Conservation (phyloP, 2,329 filamentous ascomycete species). For the Fonsecaea monophora region DNA sequence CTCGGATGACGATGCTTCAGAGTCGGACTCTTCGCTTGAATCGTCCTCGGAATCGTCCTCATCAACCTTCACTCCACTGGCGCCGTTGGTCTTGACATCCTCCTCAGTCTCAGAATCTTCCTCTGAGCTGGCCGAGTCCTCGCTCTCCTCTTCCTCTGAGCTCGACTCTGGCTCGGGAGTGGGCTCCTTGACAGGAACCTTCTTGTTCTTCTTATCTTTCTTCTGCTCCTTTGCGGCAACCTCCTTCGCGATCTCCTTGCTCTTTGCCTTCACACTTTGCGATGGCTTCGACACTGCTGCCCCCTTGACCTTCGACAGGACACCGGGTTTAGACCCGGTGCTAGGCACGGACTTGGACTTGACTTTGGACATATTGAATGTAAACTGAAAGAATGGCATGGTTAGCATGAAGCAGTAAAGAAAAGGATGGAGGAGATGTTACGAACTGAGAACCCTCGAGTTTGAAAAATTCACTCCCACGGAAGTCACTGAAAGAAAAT, state of each 20-base stretch:
- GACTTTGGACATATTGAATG: slow-evolving; percentile 55
- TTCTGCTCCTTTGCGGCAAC: slow-evolving; percentile 51
- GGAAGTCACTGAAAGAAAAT: slow-evolving; percentile 12
- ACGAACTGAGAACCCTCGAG: slow-evolving; percentile 27
- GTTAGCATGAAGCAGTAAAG: slow-evolving; percentile 18
- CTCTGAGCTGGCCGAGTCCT: slow-evolving; percentile 42
- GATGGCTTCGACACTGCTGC: slow-evolving; percentile 54
- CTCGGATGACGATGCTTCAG: slow-evolving; percentile 42
- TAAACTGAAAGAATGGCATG: slow-evolving; percentile 22
- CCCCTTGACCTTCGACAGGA: slow-evolving; percentile 57
- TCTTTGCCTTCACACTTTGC: slow-evolving; percentile 53
- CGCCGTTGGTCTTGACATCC: slow-evolving; percentile 42
- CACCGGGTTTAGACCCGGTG: slow-evolving; percentile 48
- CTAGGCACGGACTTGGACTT: slow-evolving; percentile 52
- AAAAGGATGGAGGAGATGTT: slow-evolving; percentile 7
- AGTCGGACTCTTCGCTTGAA: slow-evolving; percentile 43
- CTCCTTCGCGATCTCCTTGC: slow-evolving; percentile 53
- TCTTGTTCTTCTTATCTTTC: slow-evolving; percentile 50
- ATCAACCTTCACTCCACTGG: slow-evolving; percentile 28
- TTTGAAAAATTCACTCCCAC: slow-evolving; percentile 24
- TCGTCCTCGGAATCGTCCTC: slow-evolving; percentile 48
- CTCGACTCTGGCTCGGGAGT: slow-evolving; percentile 44
- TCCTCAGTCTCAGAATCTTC: slow-evolving; percentile 44
- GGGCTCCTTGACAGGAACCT: slow-evolving; percentile 52
- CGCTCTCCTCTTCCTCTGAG: slow-evolving; percentile 48